Base-by-base conservation (phyloP, 2,329 filamentous ascomycete genomes). In the Penicillium nordicum region DNA sequence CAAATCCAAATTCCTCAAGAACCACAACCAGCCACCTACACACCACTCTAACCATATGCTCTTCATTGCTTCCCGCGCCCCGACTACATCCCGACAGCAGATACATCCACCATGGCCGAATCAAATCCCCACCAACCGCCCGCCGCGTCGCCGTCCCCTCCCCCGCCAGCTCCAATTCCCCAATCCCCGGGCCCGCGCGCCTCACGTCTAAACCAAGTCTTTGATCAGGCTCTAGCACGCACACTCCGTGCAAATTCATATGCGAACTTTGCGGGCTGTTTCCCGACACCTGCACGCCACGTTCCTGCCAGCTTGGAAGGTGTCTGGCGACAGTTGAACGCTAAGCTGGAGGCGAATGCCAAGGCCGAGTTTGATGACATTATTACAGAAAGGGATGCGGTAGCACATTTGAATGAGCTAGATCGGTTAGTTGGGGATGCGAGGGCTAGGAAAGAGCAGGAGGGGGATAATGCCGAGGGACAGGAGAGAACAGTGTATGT, bases 341-440 rank as follows among this genome's bases (percentile, higher is more conserved):
- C 79, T 49, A 80, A 84, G 62, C 69, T 87, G 50, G 82, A 84
- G 61, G 79, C 81, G 59, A 79, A 79, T 50, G 83, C 82, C 60
- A 79, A 74, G 68, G 77, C 77, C 16, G 82, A 87, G 62, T 87
- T 87, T 68, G 82, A 85, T n/a, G 78, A 79, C 45, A 84, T 87
- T 54, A 63, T 87, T 57, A 69, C 69, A 30, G 81, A 85, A 63
- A 72, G 84, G 50, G 76, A 82, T 56, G 84, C 85, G 1, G 76
- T 87, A 6, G 69, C 75, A 57, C 78, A 81, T 23, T 71, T 88
- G 60, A 87, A 87, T 67, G 82, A 83, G 53, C 73, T 87, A 60
- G 85, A 88, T 66, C 74, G 78, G 37, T 73, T 85, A 59, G 79
- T 87, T 29, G 80, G 79, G 29, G 84, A 86, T 59, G 85, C 84